Conservation (phyloP, 2,329 filamentous ascomycete species). For the Apiospora malaysiana region DNA sequence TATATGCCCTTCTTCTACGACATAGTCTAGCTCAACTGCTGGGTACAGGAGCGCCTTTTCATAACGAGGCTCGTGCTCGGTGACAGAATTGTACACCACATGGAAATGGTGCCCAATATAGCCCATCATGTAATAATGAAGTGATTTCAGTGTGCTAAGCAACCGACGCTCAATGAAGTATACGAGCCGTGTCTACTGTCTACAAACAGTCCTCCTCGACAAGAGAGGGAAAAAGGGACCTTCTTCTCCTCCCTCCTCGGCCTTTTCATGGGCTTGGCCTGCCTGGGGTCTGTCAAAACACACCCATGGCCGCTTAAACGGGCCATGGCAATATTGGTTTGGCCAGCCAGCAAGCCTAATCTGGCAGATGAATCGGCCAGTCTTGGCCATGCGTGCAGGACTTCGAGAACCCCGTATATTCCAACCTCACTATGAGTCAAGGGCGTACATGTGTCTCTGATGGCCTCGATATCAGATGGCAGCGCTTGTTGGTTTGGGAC, state of each 20-base stretch:
- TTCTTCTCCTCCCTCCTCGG: neutral
- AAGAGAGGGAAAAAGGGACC: neutral
- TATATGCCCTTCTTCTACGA: neutral
- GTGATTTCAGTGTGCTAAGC: neutral
- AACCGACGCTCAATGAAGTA: constrained; percentile 10
- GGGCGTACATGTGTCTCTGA: neutral
- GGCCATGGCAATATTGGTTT: neutral
- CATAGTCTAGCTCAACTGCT: neutral
- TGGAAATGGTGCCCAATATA: constrained; percentile 17
- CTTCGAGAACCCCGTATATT: neutral
- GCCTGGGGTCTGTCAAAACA: neutral
- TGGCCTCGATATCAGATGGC: neutral
- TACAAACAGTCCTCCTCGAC: neutral
- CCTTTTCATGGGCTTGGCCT: constrained; percentile 12
- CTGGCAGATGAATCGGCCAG: neutral
- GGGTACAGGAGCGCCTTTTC: neutral
- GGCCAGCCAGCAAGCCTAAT: constrained; percentile 5
- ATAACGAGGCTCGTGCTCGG: constrained; percentile 10
- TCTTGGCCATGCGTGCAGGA: neutral
- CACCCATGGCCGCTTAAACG: neutral
- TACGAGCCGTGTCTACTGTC: neutral
- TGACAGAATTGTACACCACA: constrained; percentile 14
- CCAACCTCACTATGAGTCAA: neutral
- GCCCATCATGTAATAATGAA: neutral
- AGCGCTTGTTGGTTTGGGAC: neutral